Evolutionary conservation across 345 rosid genomes (phyloP), one percentile per base, ranked within the genome.

Genomic region (Nephelium lappaceum): DNA sequence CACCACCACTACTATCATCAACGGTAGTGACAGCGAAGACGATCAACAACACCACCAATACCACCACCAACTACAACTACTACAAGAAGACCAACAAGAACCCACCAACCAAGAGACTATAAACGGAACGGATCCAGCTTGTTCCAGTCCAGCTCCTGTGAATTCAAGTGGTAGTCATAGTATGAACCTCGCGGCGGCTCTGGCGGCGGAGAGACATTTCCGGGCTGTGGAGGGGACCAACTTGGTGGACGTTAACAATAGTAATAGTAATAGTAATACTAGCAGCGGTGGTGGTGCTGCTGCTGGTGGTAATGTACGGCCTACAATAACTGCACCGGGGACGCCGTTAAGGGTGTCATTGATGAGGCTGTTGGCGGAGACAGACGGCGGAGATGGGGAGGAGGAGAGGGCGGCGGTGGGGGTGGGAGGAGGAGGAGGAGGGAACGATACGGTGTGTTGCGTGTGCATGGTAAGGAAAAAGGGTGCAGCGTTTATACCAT

Each of bases 181-280:
- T 16, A 93, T 92, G 95, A 95, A 95, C 81, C 94, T 95, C 3
- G 99, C 99, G 23, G 83, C 95, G 41, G 98, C 99, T 24, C 82
- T 95, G 64, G 97, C 97, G 19, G 96, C 92, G 18, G 99, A 93
- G 84, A 75, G 98, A 38, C 90, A 90, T 41, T 84, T 82, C 65
- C 74, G 93, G 72, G 83, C 80, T 23, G 60, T 75, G 9, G 88
- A 82, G 74, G 86, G 79, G 5, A 0, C 15, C 16, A 74, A 25
- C 69, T 10, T 27, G 43, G 58, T 53, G 8, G 16, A 6, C 10
- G 16, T 11, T 23, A 15, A 21, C 4, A 73, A 14, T 16, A 53
- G 11, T 7, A 21, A 0, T 58, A 8, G 63, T 1, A 21, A n/a
- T 8, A 7, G 11, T 7, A 21, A 0, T 58, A 8, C 25, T 1